Base-by-base conservation (phyloP, 2,329 filamentous ascomycete genomes). In the Penicillium sp. region DNA sequence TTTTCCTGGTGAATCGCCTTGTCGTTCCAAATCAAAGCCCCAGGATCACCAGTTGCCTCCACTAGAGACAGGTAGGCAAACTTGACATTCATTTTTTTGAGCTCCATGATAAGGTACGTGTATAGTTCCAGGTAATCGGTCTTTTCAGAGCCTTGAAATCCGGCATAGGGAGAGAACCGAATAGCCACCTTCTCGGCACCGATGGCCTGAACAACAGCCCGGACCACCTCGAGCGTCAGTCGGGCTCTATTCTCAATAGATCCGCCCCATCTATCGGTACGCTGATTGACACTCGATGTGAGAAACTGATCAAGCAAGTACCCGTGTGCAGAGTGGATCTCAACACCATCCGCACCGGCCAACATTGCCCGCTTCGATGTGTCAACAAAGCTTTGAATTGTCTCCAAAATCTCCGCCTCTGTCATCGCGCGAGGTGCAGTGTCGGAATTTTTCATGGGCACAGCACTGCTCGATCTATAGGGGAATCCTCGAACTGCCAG, bases 71-170 rank as follows among this genome's bases (percentile, higher is more conserved):
- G 65, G 63, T 86, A 88, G 0, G 84, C 80, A 11, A 89, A 71
- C 0, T 79, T 76, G 2, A 85, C 67, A 10, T 74, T 70, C 59
- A 78, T 80, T 3, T 56, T 53, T 41, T 54, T 57, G 9, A 86
- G 72, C 26, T 79, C 75, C 26, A 73, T 64, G 46, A 84, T 75
- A 7, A 87, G 66, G 62, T 88, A 75, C 0, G 74, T 74, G 65
- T 88, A 90, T 54, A 89, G 86, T 0, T 85, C 82, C 5, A 84
- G 66, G 0, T 85, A 85, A 47, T 89, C 79, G 0, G 70, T 60
- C 83, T 87, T 87, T 26, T 75, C 73, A 84, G 89, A 72, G 21
- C 58, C 70, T 41, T 73, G 67, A 55, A 68, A 73, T 0, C 48
- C 44, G 22, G 60, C 64, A 49, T 48, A 82, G 19, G 59, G 72